These are phyloP conservation scores for Cavenderia fasciculata DNA, from an alignment of 78 protist species.

Conservation along the genomic window DNA sequence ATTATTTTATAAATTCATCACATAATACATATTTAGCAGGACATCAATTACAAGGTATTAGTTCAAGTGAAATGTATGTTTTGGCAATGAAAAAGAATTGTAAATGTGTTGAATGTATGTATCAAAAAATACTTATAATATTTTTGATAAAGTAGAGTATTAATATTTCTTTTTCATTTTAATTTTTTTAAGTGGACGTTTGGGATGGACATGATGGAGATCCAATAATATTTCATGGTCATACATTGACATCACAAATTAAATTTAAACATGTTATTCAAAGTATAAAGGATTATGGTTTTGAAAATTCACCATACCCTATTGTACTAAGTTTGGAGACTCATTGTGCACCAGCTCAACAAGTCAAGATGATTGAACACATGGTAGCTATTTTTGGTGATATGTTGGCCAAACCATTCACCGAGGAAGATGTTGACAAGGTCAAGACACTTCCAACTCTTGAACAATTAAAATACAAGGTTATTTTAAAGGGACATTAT, in stretches of 20 bases:
- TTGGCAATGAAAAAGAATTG: constrained; percentile 73
- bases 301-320: constrained; percentile 86
- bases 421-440: no score
- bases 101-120: constrained; percentile 87
- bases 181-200: constrained; percentile 63
- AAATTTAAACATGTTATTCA: constrained; percentile 74
- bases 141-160: background rate
- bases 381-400: constrained; percentile 37
- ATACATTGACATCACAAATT: constrained; percentile 88
- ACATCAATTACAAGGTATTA: constrained; percentile 85
- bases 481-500: constrained; percentile 57
- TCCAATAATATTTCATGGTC: constrained; percentile 94
- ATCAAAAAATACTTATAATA: background rate
- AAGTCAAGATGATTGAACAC: constrained; percentile 60
- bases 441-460: constrained; percentile 20
- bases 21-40: constrained; percentile 95
- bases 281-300: constrained; percentile 69
- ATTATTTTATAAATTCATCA: constrained; percentile 81
- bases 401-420: constrained; percentile 4
- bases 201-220: constrained; percentile 94
- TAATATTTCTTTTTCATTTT: background rate
- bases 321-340: constrained; percentile 91
- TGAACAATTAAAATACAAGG: constrained; percentile 33
- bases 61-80: constrained; percentile 81
- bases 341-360: constrained; percentile 68